phyloP scores from a whole-genome alignment of 2,329 filamentous ascomycete species.

The Fusarium kyushuense region DNA sequence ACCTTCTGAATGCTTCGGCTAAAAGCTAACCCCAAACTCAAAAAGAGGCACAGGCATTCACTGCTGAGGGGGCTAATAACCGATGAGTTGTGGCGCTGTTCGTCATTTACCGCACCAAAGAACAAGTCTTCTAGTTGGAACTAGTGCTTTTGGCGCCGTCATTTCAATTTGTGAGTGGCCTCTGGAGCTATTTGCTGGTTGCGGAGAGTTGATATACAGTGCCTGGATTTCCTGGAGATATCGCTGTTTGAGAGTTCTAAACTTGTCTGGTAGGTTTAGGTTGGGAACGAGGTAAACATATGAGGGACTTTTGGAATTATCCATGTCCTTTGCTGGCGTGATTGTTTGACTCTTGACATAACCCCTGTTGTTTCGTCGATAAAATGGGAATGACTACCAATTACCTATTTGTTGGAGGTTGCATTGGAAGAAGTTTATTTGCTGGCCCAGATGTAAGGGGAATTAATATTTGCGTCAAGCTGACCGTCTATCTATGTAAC shows the following conservation, averaged over 20 bases:
- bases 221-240: background rate
- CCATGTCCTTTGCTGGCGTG: conserved; percentile 6
- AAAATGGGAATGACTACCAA: background rate
- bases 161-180: conserved; percentile 3
- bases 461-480: conserved; percentile 24
- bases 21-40: conserved; percentile 15
- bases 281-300: conserved; percentile 3
- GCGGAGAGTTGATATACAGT: conserved; percentile 6
- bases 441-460: background rate
- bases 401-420: background rate
- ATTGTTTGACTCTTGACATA: conserved; percentile 3
- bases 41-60: conserved; percentile 14
- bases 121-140: background rate
- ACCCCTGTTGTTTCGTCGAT: background rate
- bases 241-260: background rate
- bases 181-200: conserved; percentile 19
- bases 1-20: conserved; percentile 20
- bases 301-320: conserved; percentile 17
- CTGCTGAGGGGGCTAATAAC: conserved; percentile 19
- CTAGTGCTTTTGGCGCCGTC: conserved; percentile 13
- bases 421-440: conserved; percentile 13
- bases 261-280: background rate
- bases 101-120: conserved; percentile 18
- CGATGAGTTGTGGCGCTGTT: conserved; percentile 39
- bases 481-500: conserved; percentile 25